These are phyloP conservation scores for Lodderomyces pseudojiufengensis DNA, from an alignment of 1,139 yeast genomes.

Conservation along the genomic window DNA sequence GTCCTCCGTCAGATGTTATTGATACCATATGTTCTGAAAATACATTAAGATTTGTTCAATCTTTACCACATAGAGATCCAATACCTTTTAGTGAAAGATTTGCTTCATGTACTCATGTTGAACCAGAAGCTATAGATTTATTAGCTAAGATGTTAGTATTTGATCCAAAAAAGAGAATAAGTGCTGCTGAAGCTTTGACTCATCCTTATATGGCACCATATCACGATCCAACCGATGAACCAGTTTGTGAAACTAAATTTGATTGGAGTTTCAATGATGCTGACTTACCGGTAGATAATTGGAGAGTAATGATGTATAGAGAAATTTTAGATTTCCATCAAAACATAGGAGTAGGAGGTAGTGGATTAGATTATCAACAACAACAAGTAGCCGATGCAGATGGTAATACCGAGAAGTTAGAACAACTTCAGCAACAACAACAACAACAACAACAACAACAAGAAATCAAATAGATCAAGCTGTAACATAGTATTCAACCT, in stretches of 20 bases:
- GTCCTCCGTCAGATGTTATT: conserved; percentile 95
- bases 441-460: conserved; percentile 23
- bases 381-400: conserved; percentile 12
- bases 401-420: conserved; percentile 20
- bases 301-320: conserved; percentile 99
- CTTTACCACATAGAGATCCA: conserved; percentile 90
- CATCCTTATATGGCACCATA: conserved; percentile 96
- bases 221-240: conserved; percentile 98
- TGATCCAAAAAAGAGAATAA: conserved; percentile 90
- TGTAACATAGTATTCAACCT: too few relatives aligned
- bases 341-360: conserved; percentile 41
- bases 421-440: conserved; percentile 28
- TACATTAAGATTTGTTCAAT: conserved; percentile 88
- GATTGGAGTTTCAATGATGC: conserved; percentile 99
- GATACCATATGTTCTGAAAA: conserved; percentile 95
- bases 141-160: conserved; percentile 87
- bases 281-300: conserved; percentile 93
- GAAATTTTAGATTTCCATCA: conserved; percentile 95
- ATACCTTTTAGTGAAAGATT: conserved; percentile 83
- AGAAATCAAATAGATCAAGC: conserved; percentile 9
- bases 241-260: conserved; percentile 85
- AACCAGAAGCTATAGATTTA: conserved; percentile 88
- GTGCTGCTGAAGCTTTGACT: conserved; percentile 84
- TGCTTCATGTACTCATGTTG: conserved; percentile 63
- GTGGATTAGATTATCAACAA: conserved; percentile 9